Evolutionary conservation across 352 stramenopile species (phyloP), one percentile per base, ranked within the genome.

Genomic region (Globisporangium radiosum): DNA sequence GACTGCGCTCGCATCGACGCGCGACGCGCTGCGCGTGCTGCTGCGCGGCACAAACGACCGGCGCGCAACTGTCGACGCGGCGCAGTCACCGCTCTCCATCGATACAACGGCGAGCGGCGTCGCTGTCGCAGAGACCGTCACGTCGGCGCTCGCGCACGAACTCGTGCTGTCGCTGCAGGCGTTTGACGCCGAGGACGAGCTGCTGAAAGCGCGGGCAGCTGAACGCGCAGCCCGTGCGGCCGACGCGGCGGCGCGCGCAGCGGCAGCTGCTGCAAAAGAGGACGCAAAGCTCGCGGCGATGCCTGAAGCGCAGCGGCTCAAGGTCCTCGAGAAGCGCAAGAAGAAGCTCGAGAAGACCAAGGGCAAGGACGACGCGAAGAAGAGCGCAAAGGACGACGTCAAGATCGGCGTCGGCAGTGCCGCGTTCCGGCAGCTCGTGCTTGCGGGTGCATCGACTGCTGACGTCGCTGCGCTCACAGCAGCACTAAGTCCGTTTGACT

Each of bases 271-370:
- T 38, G 77, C 82, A 10, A 94, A 94, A 55, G 85, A 94, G 55
- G 82, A 94, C 60, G 85, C 87, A 53, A 92, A 92, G 66, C 72
- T 94, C 14, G 79, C 81, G 7, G 73, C 70, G 8, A 92, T 94
- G 81, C 54, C 79, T 0, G 83, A 92, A 50, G 78, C 79, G 9
- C 83, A 94, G 57, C 83, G 77, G 48, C 65, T 71, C 47, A 92
- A 92, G 61, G 76, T 88, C 50, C 59, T 85, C n/a, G 85, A 90
- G 56, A 92, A 91, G 67, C 73, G 70, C 57, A 78, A 80, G 66
- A 90, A 93, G 67, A 94, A 94, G 71, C 62, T 88, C 13, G 77
- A 90, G 66, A 94, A 94, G 63, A 71, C 77, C 43, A 87, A 91
- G 69, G 83, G 87, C 53, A 94, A 92, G 64, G 81, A 92, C 25